Conservation (phyloP, 305 asterid genomes). For the Coffea humblotiana region DNA sequence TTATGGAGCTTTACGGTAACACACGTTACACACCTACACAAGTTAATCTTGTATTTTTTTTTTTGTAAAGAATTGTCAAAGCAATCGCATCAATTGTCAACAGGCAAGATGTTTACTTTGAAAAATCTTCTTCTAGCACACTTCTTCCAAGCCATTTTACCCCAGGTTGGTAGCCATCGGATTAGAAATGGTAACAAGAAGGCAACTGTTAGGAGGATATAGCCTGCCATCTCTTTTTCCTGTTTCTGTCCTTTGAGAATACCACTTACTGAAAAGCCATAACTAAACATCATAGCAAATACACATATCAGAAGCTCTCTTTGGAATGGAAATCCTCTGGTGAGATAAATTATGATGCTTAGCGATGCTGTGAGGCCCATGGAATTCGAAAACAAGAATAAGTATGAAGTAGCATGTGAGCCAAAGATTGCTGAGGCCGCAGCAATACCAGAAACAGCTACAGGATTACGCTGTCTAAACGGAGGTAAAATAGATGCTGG, state of each 20-base stretch:
- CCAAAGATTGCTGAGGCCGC: neutral
- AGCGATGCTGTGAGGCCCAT: neutral
- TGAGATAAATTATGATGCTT: conserved; percentile 1
- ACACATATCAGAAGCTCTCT: neutral
- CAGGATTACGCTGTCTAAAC: neutral
- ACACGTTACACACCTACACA: neutral
- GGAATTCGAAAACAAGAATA: neutral
- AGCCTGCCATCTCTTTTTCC: neutral
- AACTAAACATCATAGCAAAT: neutral
- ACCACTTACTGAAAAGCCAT: neutral
- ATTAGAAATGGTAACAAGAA: neutral
- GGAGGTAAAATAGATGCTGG: neutral
- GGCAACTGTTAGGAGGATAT: neutral
- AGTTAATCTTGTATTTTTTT: neutral
- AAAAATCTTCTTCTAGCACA: neutral
- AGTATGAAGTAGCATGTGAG: neutral
- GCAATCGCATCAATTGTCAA: neutral
- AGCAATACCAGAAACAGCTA: neutral
- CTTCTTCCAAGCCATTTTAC: neutral
- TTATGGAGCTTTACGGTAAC: neutral
- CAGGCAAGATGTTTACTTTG: neutral
- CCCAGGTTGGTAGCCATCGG: neutral
- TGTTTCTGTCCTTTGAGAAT: neutral
- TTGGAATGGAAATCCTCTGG: conserved; percentile 8
- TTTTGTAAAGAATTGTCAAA: no score